A percentile compares a stretch with the other conserved stretches of the same genome.
phyloP scores from a whole-genome alignment of 495 filamentous ascomycete genomes.

The Amniculicola lignicola region DNA sequence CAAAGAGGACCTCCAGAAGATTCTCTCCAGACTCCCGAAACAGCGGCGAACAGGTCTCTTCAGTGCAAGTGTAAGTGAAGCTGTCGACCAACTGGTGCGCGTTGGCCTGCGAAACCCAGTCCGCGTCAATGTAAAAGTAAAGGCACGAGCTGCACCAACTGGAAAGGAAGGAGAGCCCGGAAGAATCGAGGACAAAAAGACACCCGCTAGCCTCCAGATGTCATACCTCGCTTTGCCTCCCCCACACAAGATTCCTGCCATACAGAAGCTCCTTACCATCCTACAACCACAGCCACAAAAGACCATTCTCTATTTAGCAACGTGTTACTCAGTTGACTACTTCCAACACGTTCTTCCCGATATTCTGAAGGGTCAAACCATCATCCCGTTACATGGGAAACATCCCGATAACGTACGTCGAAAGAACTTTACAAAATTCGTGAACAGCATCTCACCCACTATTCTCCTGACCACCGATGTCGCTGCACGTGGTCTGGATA shows the following conservation, averaged over 20 bases:
- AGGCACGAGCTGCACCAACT: slow-evolving; percentile 52
- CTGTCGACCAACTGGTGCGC: slow-evolving; percentile 84
- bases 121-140: slow-evolving; percentile 88
- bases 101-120: slow-evolving; percentile 92
- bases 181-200: slow-evolving; percentile 74
- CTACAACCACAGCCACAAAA: slow-evolving; percentile 72
- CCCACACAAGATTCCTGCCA: slow-evolving; percentile 69
- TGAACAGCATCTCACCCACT: slow-evolving; percentile 60
- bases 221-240: slow-evolving; percentile 74
- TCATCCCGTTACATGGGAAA: slow-evolving; percentile 87
- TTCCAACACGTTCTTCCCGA: slow-evolving; percentile 71
- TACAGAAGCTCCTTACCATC: slow-evolving; percentile 65
- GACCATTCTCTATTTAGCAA: slow-evolving; percentile 91
- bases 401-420: slow-evolving; percentile 72
- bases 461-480: slow-evolving; percentile 87
- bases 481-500: slow-evolving; percentile 83
- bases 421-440: slow-evolving; percentile 78
- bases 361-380: slow-evolving; percentile 59
- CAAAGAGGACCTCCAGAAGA: slow-evolving; percentile 81
- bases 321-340: slow-evolving; percentile 93
- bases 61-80: slow-evolving; percentile 88
- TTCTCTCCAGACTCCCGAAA: slow-evolving; percentile 80
- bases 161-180: slow-evolving; percentile 12
- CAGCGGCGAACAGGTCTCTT: slow-evolving; percentile 92
- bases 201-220: slow-evolving; percentile 89